phyloP scores from a whole-genome alignment of 495 filamentous ascomycete species.

The Wilcoxina mikolae region DNA sequence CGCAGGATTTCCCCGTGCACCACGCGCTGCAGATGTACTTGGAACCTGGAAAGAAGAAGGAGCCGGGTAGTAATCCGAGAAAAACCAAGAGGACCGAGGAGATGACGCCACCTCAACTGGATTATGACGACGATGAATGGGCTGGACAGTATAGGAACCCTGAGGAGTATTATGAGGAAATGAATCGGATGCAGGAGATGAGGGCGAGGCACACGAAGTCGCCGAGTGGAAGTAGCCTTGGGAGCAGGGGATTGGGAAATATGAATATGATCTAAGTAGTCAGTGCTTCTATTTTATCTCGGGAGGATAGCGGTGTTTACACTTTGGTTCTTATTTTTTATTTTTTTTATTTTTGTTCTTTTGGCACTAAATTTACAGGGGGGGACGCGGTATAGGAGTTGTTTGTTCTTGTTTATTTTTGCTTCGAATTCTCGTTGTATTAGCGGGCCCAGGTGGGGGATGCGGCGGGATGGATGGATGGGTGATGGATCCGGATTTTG shows the following conservation, averaged over 20 bases:
- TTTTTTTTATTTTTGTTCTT: background rate
- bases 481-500: too few relatives aligned
- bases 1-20: slow-evolving; percentile 26
- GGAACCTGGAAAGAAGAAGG: slow-evolving; percentile 16
- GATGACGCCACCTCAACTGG: slow-evolving; percentile 1
- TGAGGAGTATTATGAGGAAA: slow-evolving; percentile 3
- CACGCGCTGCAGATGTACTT: slow-evolving; percentile 25
- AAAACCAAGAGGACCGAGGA: slow-evolving; percentile 12
- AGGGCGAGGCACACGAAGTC: background rate
- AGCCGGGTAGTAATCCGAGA: slow-evolving; percentile 1
- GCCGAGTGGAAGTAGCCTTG: background rate
- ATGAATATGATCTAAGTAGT: background rate
- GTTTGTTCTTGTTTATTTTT: too few relatives aligned
- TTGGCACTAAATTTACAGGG: background rate
- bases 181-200: slow-evolving; percentile 1
- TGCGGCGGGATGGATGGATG: too few relatives aligned
- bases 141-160: background rate
- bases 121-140: background rate
- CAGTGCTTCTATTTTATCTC: background rate
- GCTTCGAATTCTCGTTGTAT: too few relatives aligned
- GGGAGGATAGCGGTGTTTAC: background rate
- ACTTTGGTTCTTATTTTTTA: background rate
- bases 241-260: background rate
- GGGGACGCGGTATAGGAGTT: too few relatives aligned
- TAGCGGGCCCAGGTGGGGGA: too few relatives aligned